Conservation (phyloP, 2,329 filamentous ascomycete species). For the Colletotrichum viniferum region DNA sequence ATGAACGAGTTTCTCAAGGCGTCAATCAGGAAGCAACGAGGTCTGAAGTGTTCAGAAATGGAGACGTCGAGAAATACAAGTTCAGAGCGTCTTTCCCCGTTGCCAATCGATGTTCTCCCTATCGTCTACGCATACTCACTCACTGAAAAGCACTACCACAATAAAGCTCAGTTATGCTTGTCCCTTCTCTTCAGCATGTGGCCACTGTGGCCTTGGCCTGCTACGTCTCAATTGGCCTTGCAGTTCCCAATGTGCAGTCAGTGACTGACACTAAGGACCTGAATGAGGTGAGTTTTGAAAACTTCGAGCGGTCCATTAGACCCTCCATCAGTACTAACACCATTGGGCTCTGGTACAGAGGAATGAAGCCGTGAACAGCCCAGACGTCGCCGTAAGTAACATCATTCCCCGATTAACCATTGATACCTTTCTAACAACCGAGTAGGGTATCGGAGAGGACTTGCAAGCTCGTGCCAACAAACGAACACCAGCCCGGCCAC, state of each 20-base stretch:
- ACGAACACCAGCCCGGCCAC: too few species aligned
- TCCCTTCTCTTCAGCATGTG: background rate
- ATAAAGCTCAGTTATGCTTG: background rate
- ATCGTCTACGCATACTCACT: too few species aligned
- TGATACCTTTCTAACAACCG: background rate
- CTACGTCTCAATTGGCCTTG: background rate
- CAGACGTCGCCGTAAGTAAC: background rate
- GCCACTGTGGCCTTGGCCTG: background rate
- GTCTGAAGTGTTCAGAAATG: background rate
- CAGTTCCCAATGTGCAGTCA: background rate
- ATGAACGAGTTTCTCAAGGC: background rate
- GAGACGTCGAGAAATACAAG: background rate
- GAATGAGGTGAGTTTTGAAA: background rate
- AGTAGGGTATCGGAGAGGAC: background rate
- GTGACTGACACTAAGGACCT: background rate
- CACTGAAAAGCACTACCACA: background rate
- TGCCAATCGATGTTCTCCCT: too few species aligned
- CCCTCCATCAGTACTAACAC: background rate
- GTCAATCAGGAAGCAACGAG: background rate
- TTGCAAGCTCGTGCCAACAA: background rate
- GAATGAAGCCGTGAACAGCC: background rate
- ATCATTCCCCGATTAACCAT: background rate
- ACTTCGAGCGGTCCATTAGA: background rate
- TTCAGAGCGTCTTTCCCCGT: background rate
- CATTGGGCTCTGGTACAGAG: background rate